Percentiles rank a stretch among this genome's conserved stretches.
Conservation (phyloP, 169 alveolate genomes). For the Babesia microti region DNA sequence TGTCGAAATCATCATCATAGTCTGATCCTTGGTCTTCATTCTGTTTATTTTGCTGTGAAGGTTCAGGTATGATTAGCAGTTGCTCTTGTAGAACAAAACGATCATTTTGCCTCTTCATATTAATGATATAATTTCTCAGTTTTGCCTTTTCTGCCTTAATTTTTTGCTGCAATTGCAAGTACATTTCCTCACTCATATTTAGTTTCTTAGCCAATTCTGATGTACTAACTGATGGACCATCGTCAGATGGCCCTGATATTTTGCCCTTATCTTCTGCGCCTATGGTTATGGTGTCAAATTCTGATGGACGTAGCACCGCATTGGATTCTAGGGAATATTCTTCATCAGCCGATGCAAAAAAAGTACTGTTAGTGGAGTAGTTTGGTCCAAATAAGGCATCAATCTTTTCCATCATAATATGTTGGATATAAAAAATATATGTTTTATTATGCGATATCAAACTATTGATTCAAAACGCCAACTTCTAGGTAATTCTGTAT, state of each 20-base stretch:
- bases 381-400: no score
- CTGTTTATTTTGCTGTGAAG: constrained; percentile 2
- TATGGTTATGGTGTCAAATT: no score
- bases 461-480: no score
- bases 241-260: neutral
- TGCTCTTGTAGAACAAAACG: neutral
- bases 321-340: constrained; percentile 1
- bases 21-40: constrained; percentile 5
- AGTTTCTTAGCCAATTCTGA: constrained; percentile 11
- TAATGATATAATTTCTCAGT: constrained; percentile 50
- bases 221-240: neutral
- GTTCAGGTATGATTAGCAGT: neutral
- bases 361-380: no score
- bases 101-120: constrained; percentile 25
- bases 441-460: no score
- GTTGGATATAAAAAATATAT: no score
- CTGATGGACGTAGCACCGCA: constrained; percentile 4
- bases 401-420: no score
- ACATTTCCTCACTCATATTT: no score
- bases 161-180: constrained; percentile 43
- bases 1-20: constrained; percentile 45
- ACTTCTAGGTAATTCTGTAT: no score
- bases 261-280: constrained; percentile 10
- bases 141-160: constrained; percentile 47
- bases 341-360: constrained; percentile 10